These are phyloP conservation scores for Gomphus sp. DNA, from an alignment of 1,284 basidiomycete species.

Conservation along the genomic window DNA sequence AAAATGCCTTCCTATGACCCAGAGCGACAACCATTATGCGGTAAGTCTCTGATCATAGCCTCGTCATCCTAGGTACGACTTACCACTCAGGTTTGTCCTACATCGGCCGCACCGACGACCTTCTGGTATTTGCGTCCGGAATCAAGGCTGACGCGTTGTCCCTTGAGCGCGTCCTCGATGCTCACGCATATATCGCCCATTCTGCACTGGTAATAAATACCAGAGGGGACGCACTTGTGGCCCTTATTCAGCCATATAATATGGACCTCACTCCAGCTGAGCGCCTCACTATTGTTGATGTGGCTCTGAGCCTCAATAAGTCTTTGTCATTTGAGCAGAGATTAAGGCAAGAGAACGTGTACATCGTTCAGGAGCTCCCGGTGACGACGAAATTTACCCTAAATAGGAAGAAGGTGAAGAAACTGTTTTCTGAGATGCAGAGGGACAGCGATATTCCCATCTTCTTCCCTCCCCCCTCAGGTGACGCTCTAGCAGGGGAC, in stretches of 20 bases:
- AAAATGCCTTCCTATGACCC: not conserved
- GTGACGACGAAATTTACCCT: slow-evolving; percentile 13
- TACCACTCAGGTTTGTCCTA: not conserved
- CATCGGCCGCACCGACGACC: slow-evolving; percentile 10
- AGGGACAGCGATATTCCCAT: not conserved
- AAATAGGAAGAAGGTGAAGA: slow-evolving; percentile 12
- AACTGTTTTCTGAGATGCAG: slow-evolving; percentile 4
- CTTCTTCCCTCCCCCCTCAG: not conserved
- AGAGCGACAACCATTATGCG: not conserved
- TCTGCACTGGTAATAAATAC: slow-evolving; percentile 1
- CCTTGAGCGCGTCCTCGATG: slow-evolving; percentile 10
- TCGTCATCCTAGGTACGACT: not conserved
- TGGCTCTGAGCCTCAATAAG: slow-evolving; percentile 9
- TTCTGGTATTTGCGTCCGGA: slow-evolving; percentile 9
- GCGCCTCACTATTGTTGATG: slow-evolving; percentile 1
- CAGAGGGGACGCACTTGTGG: not conserved
- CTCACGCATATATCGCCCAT: not conserved
- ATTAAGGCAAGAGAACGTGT: slow-evolving; percentile 10
- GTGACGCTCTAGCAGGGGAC: too few relatives aligned
- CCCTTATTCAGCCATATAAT: slow-evolving; percentile 3
- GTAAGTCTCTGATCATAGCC: not conserved
- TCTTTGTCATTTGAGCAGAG: slow-evolving; percentile 14
- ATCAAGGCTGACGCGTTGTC: slow-evolving; percentile 12
- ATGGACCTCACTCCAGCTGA: not conserved
- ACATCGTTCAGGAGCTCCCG: slow-evolving; percentile 13